Base-by-base conservation (phyloP, 1,139 yeast species). In the Diutina sp. region DNA sequence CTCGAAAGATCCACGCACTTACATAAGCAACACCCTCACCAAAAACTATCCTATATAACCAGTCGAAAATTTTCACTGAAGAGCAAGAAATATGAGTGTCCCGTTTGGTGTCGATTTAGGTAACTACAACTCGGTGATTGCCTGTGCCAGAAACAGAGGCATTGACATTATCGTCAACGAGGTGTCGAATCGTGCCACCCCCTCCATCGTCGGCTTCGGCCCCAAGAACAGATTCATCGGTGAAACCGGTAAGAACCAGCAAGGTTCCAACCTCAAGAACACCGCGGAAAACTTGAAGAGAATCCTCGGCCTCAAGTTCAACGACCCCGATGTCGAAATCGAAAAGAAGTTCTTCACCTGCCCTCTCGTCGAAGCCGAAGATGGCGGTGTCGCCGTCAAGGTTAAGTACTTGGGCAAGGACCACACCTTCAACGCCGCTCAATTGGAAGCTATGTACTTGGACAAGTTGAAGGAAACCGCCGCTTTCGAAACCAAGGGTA, bases 51-150 rank as follows among this genome's bases (percentile, higher is more conserved):
- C 41, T 35, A 35, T 35, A 35, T 35, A 35, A 35, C 41, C 41
- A 35, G 41, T 35, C 51, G 51, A 50, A 50, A 50, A 50, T 50
- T 50, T 53, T 53, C 44, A 44, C 18, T 32, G 9, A 41, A 29
- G n/a, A 55, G 32, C 55, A 18, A 28, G 41, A 46, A 69, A 58
- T 54, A 76, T 76, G 80, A 76, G 80, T 63, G 84, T 89, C 71
- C 97, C 98, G 74, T 89, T 93, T 69, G 99, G 99, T 79, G 87
- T 93, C 74, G 99, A 93, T 84, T 85, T 93, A 72, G 99, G 99
- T 78, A 90, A 90, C 78, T 80, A 83, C 79, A 88, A 82, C 80
- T 84, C 96, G 62, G 97, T 91, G 64, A 82, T 93, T 69, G 98
- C 97, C 55, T 96, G 95, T 71, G 99, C 99, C 62, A 88, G 95